A percentile compares a stretch with the other conserved stretches of the same genome.
Evolutionary conservation across 2,329 filamentous ascomycete species (phyloP).

Genomic region (Alternaria sp.): DNA sequence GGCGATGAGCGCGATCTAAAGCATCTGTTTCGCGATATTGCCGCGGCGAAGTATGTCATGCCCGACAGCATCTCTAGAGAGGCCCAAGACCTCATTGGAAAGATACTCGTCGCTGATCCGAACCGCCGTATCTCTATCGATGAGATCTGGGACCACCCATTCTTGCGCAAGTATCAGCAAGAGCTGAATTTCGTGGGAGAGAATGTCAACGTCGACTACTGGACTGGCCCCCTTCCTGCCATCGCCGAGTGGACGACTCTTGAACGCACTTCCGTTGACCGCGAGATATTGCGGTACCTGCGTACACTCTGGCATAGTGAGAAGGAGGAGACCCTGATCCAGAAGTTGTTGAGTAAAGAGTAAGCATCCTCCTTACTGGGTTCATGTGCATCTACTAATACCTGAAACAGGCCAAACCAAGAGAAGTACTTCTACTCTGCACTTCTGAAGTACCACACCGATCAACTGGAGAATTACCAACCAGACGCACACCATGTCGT

Average conservation of each 20-base stretch:
- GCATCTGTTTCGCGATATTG: slow-evolving; percentile 66
- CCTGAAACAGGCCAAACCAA: slow-evolving; percentile 72
- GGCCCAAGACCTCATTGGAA: slow-evolving; percentile 76
- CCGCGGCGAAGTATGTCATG: slow-evolving; percentile 57
- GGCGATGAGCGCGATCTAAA: slow-evolving; percentile 60
- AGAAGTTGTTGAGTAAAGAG: slow-evolving; percentile 64
- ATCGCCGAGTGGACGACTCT: slow-evolving; percentile 68
- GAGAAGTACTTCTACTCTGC: slow-evolving; percentile 94
- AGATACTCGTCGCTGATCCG: slow-evolving; percentile 81
- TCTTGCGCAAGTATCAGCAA: slow-evolving; percentile 80
- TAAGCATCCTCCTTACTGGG: slow-evolving; percentile 27
- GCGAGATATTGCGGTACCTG: slow-evolving; percentile 82
- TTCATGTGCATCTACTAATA: background rate
- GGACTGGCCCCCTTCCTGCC: slow-evolving; percentile 61
- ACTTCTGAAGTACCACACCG: slow-evolving; percentile 79
- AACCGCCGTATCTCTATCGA: slow-evolving; percentile 78
- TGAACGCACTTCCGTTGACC: slow-evolving; percentile 72
- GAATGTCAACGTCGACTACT: slow-evolving; percentile 57
- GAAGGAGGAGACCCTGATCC: slow-evolving; percentile 72
- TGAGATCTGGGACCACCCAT: slow-evolving; percentile 83
- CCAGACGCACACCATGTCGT: slow-evolving; percentile 68
- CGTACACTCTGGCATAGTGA: slow-evolving; percentile 91
- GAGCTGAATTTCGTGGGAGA: slow-evolving; percentile 72
- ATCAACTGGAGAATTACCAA: slow-evolving; percentile 83
- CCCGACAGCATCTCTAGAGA: slow-evolving; percentile 64